Conservation (phyloP, 31 red algal genomes). For the Asparagopsis taxiformis region DNA sequence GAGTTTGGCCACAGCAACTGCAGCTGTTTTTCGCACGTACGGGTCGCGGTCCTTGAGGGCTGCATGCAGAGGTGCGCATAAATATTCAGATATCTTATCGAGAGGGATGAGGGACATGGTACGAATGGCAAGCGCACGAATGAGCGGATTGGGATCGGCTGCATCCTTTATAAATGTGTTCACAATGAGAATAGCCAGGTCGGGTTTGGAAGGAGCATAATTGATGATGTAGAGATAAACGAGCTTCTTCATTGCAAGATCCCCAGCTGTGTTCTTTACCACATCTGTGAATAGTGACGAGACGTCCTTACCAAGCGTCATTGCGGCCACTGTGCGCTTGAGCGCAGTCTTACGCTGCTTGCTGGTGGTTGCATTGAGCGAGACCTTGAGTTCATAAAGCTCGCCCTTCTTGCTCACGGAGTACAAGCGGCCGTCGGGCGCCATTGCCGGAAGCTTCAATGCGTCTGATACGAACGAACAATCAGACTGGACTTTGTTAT, state of each 20-base stretch:
- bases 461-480: no score
- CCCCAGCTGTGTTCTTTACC: slow-evolving; percentile 76
- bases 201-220: slow-evolving; percentile 69
- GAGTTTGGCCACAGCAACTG: slow-evolving; percentile 88
- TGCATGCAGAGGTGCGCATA: slow-evolving; percentile 62
- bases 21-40: slow-evolving; percentile 92
- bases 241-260: slow-evolving; percentile 90
- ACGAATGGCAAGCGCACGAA: slow-evolving; percentile 89
- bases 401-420: slow-evolving; percentile 36
- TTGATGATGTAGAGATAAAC: slow-evolving; percentile 90
- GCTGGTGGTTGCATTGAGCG: slow-evolving; percentile 21
- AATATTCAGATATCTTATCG: slow-evolving; percentile 64
- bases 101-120: slow-evolving; percentile 83
- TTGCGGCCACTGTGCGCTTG: slow-evolving; percentile 69
- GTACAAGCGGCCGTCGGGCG: slow-evolving; percentile 54
- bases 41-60: slow-evolving; percentile 79
- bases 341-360: slow-evolving; percentile 53
- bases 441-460: no score
- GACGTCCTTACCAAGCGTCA: slow-evolving; percentile 90
- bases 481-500: no score
- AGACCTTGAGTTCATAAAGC: slow-evolving; percentile 26
- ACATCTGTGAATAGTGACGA: slow-evolving; percentile 92
- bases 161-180: slow-evolving; percentile 96
- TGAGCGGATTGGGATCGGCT: slow-evolving; percentile 75
- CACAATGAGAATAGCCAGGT: slow-evolving; percentile 80